phyloP scores from a whole-genome alignment of 768 basidiomycete species.

The Pisolithus albus region DNA sequence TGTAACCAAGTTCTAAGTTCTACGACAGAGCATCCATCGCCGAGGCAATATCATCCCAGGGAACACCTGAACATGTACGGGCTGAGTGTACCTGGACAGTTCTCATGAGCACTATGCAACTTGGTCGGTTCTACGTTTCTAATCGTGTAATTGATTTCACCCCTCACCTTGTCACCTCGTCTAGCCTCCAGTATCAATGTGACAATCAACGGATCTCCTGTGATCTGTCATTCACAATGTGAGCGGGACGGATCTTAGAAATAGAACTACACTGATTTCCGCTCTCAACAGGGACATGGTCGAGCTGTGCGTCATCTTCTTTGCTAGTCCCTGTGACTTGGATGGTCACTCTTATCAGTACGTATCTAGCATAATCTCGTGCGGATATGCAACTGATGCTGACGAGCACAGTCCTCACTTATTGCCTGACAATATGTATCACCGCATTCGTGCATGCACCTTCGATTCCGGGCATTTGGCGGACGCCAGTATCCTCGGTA shows the following conservation, averaged over 20 bases:
- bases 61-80: constrained; percentile 36
- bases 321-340: constrained; percentile 44
- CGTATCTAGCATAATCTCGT: constrained; percentile 15
- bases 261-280: neutral
- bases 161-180: neutral
- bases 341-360: constrained; percentile 43
- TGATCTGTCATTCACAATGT: constrained; percentile 32
- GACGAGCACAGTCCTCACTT: constrained; percentile 37
- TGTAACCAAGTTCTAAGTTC: neutral
- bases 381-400: neutral
- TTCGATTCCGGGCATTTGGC: constrained; percentile 46
- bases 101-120: constrained; percentile 41
- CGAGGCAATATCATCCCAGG: constrained; percentile 30
- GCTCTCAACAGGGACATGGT: constrained; percentile 30
- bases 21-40: constrained; percentile 25
- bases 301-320: constrained; percentile 41
- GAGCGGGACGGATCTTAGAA: constrained; percentile 8
- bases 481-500: constrained; percentile 40
- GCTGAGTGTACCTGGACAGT: constrained; percentile 55
- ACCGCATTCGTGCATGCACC: constrained; percentile 39
- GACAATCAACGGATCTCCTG: constrained; percentile 38
- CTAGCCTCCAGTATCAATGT: constrained; percentile 44
- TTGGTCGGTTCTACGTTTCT: constrained; percentile 33
- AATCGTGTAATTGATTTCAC: neutral
- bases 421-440: constrained; percentile 50